Percentiles rank a stretch among this genome's conserved stretches.
These are phyloP conservation scores for Starmera quercuum DNA, from an alignment of 805 yeast species.

Conservation along the genomic window DNA sequence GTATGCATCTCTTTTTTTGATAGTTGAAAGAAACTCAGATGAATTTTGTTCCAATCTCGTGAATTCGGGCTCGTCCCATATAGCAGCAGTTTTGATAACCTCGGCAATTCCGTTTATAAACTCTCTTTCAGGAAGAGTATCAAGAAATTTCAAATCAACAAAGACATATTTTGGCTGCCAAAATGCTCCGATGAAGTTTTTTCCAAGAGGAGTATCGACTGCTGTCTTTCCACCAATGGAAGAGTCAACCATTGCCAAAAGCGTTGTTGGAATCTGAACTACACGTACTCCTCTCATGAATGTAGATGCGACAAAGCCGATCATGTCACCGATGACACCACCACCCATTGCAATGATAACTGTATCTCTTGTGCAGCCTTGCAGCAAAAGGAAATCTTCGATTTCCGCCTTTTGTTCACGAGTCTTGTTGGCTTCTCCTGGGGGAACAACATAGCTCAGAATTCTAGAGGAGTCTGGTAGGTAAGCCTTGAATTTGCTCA, in stretches of 20 bases:
- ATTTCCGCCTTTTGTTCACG: slow-evolving; percentile 86
- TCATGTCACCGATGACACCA: slow-evolving; percentile 98
- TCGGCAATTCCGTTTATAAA: slow-evolving; percentile 98
- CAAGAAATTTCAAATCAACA: slow-evolving; percentile 81
- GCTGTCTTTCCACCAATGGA: slow-evolving; percentile 99
- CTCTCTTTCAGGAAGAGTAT: slow-evolving; percentile 86
- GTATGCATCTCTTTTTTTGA: slow-evolving; percentile 40
- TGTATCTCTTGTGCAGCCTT: slow-evolving; percentile 95
- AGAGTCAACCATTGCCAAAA: slow-evolving; percentile 95
- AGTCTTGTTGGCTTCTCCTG: slow-evolving; percentile 89
- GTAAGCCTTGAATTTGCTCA: slow-evolving; percentile 30
- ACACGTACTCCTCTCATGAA: slow-evolving; percentile 97
- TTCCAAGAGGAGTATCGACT: slow-evolving; percentile 92
- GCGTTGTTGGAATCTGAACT: slow-evolving; percentile 88
- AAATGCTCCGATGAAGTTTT: slow-evolving; percentile 93
- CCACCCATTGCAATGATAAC: slow-evolving; percentile 94
- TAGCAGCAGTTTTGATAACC: slow-evolving; percentile 95
- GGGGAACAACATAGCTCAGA: slow-evolving; percentile 68
- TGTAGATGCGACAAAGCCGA: slow-evolving; percentile 98
- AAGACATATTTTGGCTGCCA: slow-evolving; percentile 92
- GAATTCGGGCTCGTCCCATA: slow-evolving; percentile 91
- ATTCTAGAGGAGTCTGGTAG: slow-evolving; percentile 55
- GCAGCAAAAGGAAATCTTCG: slow-evolving; percentile 74
- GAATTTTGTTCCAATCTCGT: slow-evolving; percentile 76
- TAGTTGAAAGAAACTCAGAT: slow-evolving; percentile 57